A percentile compares a stretch with the other conserved stretches of the same genome.
Conservation (phyloP, 73 alveolate species). For the Paramecium octaurelia region DNA sequence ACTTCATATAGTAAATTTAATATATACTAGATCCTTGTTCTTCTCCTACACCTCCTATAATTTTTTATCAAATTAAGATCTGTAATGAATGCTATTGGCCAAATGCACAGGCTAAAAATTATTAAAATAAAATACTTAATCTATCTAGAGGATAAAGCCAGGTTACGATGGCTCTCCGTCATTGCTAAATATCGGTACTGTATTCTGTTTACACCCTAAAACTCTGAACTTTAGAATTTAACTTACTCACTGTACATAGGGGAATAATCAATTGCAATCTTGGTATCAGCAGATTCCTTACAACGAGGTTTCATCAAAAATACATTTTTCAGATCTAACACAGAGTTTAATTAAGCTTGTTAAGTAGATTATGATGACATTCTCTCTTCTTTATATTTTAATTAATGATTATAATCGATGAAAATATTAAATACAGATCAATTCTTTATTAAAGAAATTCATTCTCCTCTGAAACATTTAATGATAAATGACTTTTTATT, state of each 20-base stretch:
- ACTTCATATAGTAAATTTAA: neutral
- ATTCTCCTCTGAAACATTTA: neutral
- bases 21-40: neutral
- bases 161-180: constrained; percentile 37
- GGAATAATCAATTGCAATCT: constrained; percentile 12
- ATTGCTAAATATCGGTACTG: constrained; percentile 14
- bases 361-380: neutral
- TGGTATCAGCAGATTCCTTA: neutral
- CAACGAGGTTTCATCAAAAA: neutral
- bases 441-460: neutral
- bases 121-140: neutral
- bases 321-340: neutral
- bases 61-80: neutral
- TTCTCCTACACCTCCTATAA: neutral
- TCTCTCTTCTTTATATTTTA: neutral
- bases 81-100: neutral
- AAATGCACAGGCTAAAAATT: constrained; percentile 1
- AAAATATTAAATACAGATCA: neutral
- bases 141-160: constrained; percentile 10
- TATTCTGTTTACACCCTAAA: neutral
- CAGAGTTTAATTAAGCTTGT: neutral
- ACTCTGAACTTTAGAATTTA: neutral
- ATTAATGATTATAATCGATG: neutral
- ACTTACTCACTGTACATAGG: constrained; percentile 11
- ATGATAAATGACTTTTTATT: neutral